These are phyloP conservation scores for Thelephora ganbajun DNA, from an alignment of 768 basidiomycete genomes.

Conservation along the genomic window DNA sequence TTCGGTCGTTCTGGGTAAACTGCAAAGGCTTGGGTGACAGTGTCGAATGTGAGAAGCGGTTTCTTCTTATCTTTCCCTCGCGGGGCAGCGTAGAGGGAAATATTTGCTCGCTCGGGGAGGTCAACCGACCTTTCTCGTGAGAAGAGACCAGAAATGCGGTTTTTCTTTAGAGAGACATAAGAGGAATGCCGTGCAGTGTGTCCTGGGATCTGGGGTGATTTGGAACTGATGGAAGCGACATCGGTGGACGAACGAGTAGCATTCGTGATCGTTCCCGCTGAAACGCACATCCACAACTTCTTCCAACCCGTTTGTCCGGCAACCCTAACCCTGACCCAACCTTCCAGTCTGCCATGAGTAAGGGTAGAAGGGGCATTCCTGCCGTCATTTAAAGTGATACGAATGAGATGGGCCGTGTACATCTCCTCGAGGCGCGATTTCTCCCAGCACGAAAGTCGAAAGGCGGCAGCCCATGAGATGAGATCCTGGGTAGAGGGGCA, in stretches of 20 bases:
- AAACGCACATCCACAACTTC: slow-evolving; percentile 71
- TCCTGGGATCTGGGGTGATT: slow-evolving; percentile 12
- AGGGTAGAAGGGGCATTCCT: slow-evolving; percentile 48
- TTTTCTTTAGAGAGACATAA: slow-evolving; percentile 15
- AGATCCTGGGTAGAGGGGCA: slow-evolving; percentile 60
- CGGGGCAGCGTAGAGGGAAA: slow-evolving; percentile 47
- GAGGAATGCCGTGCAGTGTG: slow-evolving; percentile 5
- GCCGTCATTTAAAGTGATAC: slow-evolving; percentile 53
- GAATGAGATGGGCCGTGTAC: slow-evolving; percentile 87
- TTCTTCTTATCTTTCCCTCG: slow-evolving; percentile 49
- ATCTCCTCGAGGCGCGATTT: slow-evolving; percentile 92
- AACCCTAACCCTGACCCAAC: slow-evolving; percentile 80
- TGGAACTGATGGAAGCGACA: slow-evolving; percentile 13
- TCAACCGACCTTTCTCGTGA: slow-evolving; percentile 30
- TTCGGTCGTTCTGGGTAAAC: slow-evolving; percentile 96
- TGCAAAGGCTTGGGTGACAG: slow-evolving; percentile 77
- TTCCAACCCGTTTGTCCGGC: slow-evolving; percentile 99
- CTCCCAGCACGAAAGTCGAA: slow-evolving; percentile 89
- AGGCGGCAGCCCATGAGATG: slow-evolving; percentile 82
- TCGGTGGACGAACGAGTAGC: slow-evolving; percentile 15
- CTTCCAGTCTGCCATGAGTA: slow-evolving; percentile 66
- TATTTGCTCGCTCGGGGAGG: slow-evolving; percentile 17
- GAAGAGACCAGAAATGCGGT: slow-evolving; percentile 60
- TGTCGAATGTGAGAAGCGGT: slow-evolving; percentile 50
- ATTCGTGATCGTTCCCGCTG: slow-evolving; percentile 22